phyloP scores from a whole-genome alignment of 768 basidiomycete species.

The Ramaria rubella region DNA sequence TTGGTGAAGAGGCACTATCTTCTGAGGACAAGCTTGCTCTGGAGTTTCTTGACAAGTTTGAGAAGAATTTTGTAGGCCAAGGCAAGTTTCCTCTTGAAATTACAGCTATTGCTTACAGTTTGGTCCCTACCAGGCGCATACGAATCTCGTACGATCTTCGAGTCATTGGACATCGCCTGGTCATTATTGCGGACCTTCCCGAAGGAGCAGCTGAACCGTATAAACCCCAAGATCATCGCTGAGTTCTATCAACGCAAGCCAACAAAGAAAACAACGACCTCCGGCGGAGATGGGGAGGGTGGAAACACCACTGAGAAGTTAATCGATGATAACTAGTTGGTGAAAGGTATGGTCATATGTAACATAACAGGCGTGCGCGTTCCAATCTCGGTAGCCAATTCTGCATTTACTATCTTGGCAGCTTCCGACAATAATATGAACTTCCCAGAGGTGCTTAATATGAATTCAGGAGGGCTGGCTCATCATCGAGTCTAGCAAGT shows the following conservation, averaged over 20 bases:
- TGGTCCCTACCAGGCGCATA: conserved; percentile 59
- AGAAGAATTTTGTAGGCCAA: conserved; percentile 95
- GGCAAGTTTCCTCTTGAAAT: conserved; percentile 37
- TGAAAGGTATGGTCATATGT: background rate
- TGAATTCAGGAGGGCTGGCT: too few species aligned
- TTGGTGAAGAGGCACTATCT: conserved; percentile 95
- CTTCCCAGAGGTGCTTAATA: too few species aligned
- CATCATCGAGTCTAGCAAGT: too few species aligned
- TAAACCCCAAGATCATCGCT: conserved; percentile 91
- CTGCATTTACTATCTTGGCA: background rate
- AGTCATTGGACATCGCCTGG: conserved; percentile 97
- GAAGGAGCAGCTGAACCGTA: conserved; percentile 95
- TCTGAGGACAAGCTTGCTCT: conserved; percentile 93
- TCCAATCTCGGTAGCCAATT: background rate
- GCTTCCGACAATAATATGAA: background rate
- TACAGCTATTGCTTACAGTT: background rate
- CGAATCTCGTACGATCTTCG: conserved; percentile 93
- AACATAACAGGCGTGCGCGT: background rate
- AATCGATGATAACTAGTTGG: conserved; percentile 44
- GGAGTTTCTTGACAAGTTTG: conserved; percentile 97
- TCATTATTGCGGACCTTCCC: conserved; percentile 96
- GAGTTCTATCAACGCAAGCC: conserved; percentile 90
- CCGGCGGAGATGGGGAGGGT: conserved; percentile 38
- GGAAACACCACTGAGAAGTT: conserved; percentile 42
- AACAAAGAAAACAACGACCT: conserved; percentile 53